Conservation (phyloP, 164 flowering plant genomes). For the Liquidambar formosana region DNA sequence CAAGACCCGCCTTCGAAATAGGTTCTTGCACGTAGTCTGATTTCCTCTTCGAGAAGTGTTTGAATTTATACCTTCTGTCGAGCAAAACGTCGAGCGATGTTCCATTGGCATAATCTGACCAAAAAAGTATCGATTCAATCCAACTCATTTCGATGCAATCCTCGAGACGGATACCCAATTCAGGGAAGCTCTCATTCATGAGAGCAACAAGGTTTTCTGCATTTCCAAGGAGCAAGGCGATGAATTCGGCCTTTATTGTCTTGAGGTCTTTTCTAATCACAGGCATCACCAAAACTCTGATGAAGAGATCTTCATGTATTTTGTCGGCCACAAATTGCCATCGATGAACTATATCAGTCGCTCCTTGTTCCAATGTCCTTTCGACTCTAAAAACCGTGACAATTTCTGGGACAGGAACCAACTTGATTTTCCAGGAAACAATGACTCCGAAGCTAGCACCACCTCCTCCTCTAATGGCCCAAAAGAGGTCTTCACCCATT, state of each 20-base stretch:
- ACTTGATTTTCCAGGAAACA: conserved; percentile 35
- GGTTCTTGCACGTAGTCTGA: conserved; percentile 17
- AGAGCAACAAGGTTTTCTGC: conserved; percentile 16
- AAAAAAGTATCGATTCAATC: conserved; percentile 25
- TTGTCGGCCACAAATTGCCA: conserved; percentile 40
- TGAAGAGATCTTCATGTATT: conserved; percentile 29
- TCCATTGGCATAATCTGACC: neutral
- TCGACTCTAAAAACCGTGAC: conserved; percentile 37
- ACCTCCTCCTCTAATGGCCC: conserved; percentile 62
- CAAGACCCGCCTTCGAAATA: conserved; percentile 12
- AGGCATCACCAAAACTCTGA: conserved; percentile 17
- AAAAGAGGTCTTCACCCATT: conserved; percentile 59
- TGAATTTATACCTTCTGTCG: conserved; percentile 3
- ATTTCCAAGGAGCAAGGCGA: conserved; percentile 25
- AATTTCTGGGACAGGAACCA: conserved; percentile 39
- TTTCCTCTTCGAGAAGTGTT: conserved; percentile 3
- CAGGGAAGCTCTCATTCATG: conserved; percentile 31
- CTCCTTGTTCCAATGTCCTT: conserved; percentile 32
- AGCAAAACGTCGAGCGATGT: conserved; percentile 20
- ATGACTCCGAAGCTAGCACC: conserved; percentile 49
- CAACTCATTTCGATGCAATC: conserved; percentile 36
- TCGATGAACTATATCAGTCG: conserved; percentile 19
- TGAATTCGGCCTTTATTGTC: conserved; percentile 16
- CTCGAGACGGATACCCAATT: conserved; percentile 17
- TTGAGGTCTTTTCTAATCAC: neutral